Evolutionary conservation across 2,329 filamentous ascomycete species (phyloP), one percentile per base, ranked within the genome.

Genomic region (Sporothrix pallida): DNA sequence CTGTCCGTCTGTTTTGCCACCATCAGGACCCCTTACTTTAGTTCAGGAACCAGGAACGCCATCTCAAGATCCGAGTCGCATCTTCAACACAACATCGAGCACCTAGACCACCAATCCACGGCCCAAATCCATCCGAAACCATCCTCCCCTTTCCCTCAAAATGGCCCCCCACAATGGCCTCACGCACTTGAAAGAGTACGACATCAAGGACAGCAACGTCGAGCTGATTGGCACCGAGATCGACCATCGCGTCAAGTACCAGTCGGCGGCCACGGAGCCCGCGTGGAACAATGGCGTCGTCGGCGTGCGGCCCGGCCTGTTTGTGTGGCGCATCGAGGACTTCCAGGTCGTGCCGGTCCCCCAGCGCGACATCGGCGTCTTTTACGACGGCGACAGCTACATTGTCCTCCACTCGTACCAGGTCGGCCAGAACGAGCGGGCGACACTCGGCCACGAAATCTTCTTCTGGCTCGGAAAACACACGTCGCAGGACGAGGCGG

Each of bases 401-500:
- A 90, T 92, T 74, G 82, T 92, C 3, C 83, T 92, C 65, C 83
- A 89, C 79, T 89, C 89, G 4, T 87, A 87, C 80, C 31, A 62
- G 23, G 17, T 75, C 12, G 74, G 75, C 46, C 17, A 46, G 10
- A 79, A n/a, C 31, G 52, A n/a, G 15, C 48, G 44, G 56, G 70
- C 70, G 20, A 42, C n/a, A 8, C 82, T 91, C 4, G 83, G 82
- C 58, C 90, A 92, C 77, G 89, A 92, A 69, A 86, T 92, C 78
- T 92, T 90, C 84, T 92, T 92, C 82, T 92, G 90, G 90, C 85
- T 92, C 0, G 90, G 90, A 4, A 83, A 81, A 70, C 87, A 91
- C 78, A 92, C 90, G 0, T 86, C 88, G 2, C 89, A 91, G 81
- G 90, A 92, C 76, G 90, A 92, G 81, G 89, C 90, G 1, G 90